Evolutionary conservation across 192 early-diverging fungal species (phyloP).

Genomic region (Coemansia sp.): DNA sequence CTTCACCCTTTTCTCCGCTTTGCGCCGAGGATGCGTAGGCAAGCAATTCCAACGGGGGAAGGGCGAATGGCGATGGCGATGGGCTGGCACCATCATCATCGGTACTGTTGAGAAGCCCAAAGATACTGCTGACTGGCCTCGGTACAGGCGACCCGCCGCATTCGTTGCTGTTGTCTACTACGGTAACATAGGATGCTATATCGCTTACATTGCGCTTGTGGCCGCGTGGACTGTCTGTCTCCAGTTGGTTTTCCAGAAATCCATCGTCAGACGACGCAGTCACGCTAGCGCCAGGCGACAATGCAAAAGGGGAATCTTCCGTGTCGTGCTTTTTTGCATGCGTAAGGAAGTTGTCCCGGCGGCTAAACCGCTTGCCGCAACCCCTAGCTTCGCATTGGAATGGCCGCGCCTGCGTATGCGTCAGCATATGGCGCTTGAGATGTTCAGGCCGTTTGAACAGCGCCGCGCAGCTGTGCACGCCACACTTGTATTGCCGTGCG

Average conservation of each 20-base stretch:
- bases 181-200: background rate
- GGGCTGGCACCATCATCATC: background rate
- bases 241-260: background rate
- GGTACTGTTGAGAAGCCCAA: conserved; percentile 27
- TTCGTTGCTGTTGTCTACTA: background rate
- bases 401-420: conserved; percentile 87
- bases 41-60: conserved; percentile 38
- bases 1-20: background rate
- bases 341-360: conserved; percentile 73
- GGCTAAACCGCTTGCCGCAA: conserved; percentile 83
- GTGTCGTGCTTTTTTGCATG: conserved; percentile 40
- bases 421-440: conserved; percentile 82
- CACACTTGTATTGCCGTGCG: conserved; percentile 61
- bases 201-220: conserved; percentile 2
- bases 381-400: conserved; percentile 70
- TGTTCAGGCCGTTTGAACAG: conserved; percentile 84
- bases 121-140: conserved; percentile 28
- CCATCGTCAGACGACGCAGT: conserved; percentile 1
- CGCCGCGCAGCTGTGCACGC: conserved; percentile 63
- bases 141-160: background rate
- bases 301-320: conserved; percentile 2
- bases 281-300: background rate
- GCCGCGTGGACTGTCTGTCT: background rate
- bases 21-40: conserved; percentile 28
- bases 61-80: background rate